Evolutionary conservation across 78 protist species (phyloP), one percentile per base, ranked within the genome.

Genomic region (Protostelium mycophagum): DNA sequence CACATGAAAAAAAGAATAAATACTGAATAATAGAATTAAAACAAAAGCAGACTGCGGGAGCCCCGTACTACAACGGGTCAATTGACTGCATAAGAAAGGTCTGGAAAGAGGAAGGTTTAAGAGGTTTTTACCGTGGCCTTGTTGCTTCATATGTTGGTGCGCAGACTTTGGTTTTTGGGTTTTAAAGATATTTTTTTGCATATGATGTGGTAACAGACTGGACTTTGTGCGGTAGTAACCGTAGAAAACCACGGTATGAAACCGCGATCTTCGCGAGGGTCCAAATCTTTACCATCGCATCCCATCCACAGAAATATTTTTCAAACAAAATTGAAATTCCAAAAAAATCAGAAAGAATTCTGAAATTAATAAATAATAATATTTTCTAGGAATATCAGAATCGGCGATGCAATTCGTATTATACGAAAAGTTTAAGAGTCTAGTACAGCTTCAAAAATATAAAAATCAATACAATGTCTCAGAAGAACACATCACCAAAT

Each of bases 341-440:
- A n/a, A n/a, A n/a, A n/a, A n/a, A n/a, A n/a, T n/a, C n/a, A n/a
- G n/a, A n/a, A n/a, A n/a, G n/a, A n/a, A n/a, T n/a, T n/a, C n/a
- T n/a, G n/a, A n/a, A n/a, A n/a, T n/a, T n/a, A n/a, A n/a, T n/a
- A n/a, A n/a, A n/a, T n/a, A n/a, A n/a, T n/a, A n/a, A n/a, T n/a
- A n/a, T n/a, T n/a, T n/a, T n/a, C n/a, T 83, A 86, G 91, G 91
- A 5, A 35, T 94, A 0, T 90, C 94, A 28, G 96, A 94, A 35
- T 88, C 94, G 29, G 96, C 91, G 0, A 92, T 94, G 36, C 94
- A 94, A 87, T 94, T 94, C 38, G 92, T 92, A 34, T 28, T 92
- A 0, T 92, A 94, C 35, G 96, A 94, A 87, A 90, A 91, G 0
- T 86, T 94, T 31, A 94, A 94, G 36, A 83, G 39, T 29, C 1